Base-by-base conservation (phyloP, 306 rosid genomes). In the Quercus rubra region DNA sequence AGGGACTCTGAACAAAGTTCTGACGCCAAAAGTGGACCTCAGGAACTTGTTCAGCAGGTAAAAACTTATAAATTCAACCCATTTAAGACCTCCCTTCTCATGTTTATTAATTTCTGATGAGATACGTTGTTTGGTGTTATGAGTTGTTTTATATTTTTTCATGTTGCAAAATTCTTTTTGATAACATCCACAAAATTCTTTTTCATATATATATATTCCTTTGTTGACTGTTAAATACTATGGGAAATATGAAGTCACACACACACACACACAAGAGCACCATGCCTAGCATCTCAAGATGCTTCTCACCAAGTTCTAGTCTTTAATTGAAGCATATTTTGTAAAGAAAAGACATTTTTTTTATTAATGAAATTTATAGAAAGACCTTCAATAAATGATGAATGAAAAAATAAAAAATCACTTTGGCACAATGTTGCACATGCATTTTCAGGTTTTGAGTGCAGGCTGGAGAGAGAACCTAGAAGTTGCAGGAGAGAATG, bases 401-500 rank as follows among this genome's bases (percentile, higher is more conserved):
- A 41, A 66, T 27, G 5, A 25, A 3, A 5, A 19, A 63, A 5
- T 5, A 1, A 30, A 14, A 64, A 52, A 56, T 8, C 35, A 15
- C 5, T 5, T 27, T 54, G 58, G 3, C 43, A 27, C 28, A 21
- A 6, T 9, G 21, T 41, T 49, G 23, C 7, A 58, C 27, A 75
- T 35, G 21, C 64, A 20, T 79, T 31, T 78, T 70, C 73, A 92
- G 97, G 96, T 89, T 25, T 55, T 94, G 55, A 89, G 94, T 63
- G 90, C 84, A 49, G 89, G 90, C 2, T 90, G 98, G 98, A 81
- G 66, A 79, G 97, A 92, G 84, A 82, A 81, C n/a, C 75, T 90
- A 49, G 89, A 88, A 80, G 96, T 92, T 82, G 98, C 97, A 4
- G 98, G 98, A 27, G 97, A 94, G 87, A 94, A 94, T 85, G 97